A percentile compares a stretch with the other conserved stretches of the same genome.
These are phyloP conservation scores for Pholiota microspora DNA, from an alignment of 768 basidiomycete species.

Conservation along the genomic window DNA sequence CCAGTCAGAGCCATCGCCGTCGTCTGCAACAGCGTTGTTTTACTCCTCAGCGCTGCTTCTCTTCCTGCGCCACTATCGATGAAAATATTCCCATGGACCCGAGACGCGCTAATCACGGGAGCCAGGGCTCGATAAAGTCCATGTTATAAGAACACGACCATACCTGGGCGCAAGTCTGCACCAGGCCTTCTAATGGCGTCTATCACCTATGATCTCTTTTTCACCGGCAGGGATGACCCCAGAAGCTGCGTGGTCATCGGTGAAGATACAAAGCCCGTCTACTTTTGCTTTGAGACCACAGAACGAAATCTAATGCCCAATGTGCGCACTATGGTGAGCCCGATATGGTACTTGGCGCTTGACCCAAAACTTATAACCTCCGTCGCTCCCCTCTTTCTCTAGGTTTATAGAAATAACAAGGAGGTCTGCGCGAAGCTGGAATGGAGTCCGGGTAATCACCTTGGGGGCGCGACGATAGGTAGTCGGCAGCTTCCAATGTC, in stretches of 20 bases:
- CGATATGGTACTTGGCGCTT: slow-evolving; percentile 11
- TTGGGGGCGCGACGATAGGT: slow-evolving; percentile 56
- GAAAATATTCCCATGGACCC: slow-evolving; percentile 48
- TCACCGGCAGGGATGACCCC: slow-evolving; percentile 69
- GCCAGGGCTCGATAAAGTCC: slow-evolving; percentile 39
- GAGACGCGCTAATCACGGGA: slow-evolving; percentile 52
- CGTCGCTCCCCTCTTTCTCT: not conserved
- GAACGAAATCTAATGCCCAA: slow-evolving; percentile 38
- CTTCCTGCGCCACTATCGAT: slow-evolving; percentile 49
- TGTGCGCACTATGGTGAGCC: slow-evolving; percentile 49
- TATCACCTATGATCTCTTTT: slow-evolving; percentile 57
- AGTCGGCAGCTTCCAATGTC: slow-evolving; percentile 58
- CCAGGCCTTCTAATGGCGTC: slow-evolving; percentile 36
- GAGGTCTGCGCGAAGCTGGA: slow-evolving; percentile 48
- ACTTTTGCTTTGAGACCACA: slow-evolving; percentile 66
- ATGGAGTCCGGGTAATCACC: slow-evolving; percentile 51
- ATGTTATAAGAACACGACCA: slow-evolving; percentile 42
- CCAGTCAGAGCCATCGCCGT: not conserved
- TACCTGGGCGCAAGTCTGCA: slow-evolving; percentile 31
- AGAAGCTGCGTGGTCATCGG: slow-evolving; percentile 69
- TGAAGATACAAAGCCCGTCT: slow-evolving; percentile 55
- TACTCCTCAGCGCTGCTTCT: slow-evolving; percentile 29
- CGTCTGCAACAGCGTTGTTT: slow-evolving; percentile 5
- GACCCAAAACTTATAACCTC: slow-evolving; percentile 14
- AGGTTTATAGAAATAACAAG: slow-evolving; percentile 47